Evolutionary conservation across 2,329 filamentous ascomycete species (phyloP), one percentile per base, ranked within the genome.

Genomic region (Paecilomyces sp.): DNA sequence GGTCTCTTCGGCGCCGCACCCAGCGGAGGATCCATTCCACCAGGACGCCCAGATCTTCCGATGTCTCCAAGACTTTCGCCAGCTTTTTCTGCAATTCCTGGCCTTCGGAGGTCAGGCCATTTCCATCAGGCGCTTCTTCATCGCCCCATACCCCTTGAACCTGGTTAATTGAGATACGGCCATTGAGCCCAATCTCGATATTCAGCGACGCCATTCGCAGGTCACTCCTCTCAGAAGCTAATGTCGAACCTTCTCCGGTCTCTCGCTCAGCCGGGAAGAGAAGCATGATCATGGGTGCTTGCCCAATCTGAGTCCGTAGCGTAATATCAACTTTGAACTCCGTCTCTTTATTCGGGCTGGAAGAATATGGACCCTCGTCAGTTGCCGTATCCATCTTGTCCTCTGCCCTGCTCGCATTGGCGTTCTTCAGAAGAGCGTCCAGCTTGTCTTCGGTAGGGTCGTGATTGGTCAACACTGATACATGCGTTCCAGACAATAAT

Each of bases 361-460:
- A 22, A 12, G 25, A 53, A 24, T 24, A 24, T 7, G 50, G 25
- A 30, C 13, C 28, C 15, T 30, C 51, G 28, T 53, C 51, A 53
- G 25, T 15, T 11, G 6, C 13, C 28, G 13, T 22, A 53, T 25
- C 51, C 51, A 53, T 30, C 22, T 24, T 30, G 22, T 53, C 28
- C 24, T 30, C n/a, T 2, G 41, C 7, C 5, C n/a, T 18, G 41
- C 18, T 18, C 41, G 2, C n/a, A 47, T 3, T 7, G 41, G 15
- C 4, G 33, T 30, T 36, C 1, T 64, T 63, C 25, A 78, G 77
- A 18, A 93, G 79, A 12, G 79, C 80, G 22, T 80, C 75, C 60
- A 86, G 83, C 68, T 89, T 88, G 0, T 79, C 77, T 15, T 75
- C 68, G 22, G 70, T 71, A 3, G 71, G 67, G 47, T 76, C 71